Base-by-base conservation (phyloP, 2,329 filamentous ascomycete species). In the Hypoxylon sp. region DNA sequence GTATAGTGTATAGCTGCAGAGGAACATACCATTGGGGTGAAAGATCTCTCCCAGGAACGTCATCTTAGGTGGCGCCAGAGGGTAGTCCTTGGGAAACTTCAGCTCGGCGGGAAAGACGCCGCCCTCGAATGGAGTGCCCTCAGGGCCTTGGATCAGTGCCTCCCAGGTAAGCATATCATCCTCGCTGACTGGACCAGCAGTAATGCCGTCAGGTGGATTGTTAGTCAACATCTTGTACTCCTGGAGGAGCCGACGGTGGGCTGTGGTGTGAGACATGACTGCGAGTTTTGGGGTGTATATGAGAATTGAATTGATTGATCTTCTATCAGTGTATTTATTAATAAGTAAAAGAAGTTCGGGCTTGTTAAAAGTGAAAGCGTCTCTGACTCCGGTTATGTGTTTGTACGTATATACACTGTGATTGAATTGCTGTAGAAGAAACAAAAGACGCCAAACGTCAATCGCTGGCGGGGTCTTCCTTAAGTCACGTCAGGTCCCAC, bases 111-210 rank as follows among this genome's bases (percentile, higher is more conserved):
- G 94, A 80, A 98, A 99, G 66, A 99, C 90, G 59, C 96, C 96
- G 66, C 95, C 95, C 84, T 97, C 95, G 76, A 97, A 99, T 0
- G 96, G 96, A 1, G 96, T 99, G 70, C 92, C 96, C 78, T 97
- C 95, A 11, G 96, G 96, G 0, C 96, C 96, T 81, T 97, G 92
- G 77, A 99, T 98, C 70, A 98, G 85, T 7, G 95, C 96, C 83
- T 99, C 96, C 96, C 96, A 99, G 77, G 93, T 85, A 76, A 98
- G 92, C 78, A 98, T 90, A 83, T 99, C 94, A 80, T 98, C 96
- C 85, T 99, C 96, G 72, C 89, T 92, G 68, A 98, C 86, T 35
- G 96, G 96, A 20, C 96, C 96, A 14, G 96, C 96, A 66, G 93
- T 97, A 83, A 99, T 98, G 80, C 96, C 96, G 69, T 98, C 95